Evolutionary conservation across 441 rosid genomes (phyloP).

Genomic region (Pelargonium exstipulatum): DNA sequence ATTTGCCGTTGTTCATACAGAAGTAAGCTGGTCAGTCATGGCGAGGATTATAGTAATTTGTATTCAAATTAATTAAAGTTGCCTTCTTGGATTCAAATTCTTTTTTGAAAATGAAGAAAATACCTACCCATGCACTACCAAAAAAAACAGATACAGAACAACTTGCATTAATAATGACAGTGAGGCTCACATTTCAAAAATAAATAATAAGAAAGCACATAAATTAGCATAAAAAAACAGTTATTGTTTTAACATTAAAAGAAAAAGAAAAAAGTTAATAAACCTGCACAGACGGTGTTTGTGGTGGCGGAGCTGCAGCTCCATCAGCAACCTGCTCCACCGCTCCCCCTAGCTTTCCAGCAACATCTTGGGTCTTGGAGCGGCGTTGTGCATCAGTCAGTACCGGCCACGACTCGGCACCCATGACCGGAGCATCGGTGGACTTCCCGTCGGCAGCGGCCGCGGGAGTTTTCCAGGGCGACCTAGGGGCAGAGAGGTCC

Average conservation of each 20-base stretch:
- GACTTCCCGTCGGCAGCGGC: slow-evolving; percentile 22
- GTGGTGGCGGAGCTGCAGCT: slow-evolving; percentile 23
- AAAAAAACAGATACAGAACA: not conserved
- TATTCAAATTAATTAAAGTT: not conserved
- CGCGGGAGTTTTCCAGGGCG: slow-evolving; percentile 71
- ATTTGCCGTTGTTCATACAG: not conserved
- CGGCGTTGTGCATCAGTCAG: slow-evolving; percentile 45
- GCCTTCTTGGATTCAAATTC: not conserved
- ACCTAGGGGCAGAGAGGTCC: slow-evolving; percentile 44
- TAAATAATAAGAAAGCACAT: not conserved
- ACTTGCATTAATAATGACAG: not conserved
- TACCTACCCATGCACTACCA: not conserved
- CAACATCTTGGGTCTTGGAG: slow-evolving; percentile 35
- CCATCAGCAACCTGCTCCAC: slow-evolving; percentile 18
- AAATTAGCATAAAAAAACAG: not conserved
- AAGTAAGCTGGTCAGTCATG: not conserved
- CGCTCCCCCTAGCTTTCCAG: slow-evolving; percentile 12
- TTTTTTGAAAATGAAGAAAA: not conserved
- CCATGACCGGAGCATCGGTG: slow-evolving; percentile 65
- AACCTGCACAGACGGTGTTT: slow-evolving; percentile 31
- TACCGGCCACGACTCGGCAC: slow-evolving; percentile 85
- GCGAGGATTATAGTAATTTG: not conserved
- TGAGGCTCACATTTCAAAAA: slow-evolving; percentile 5
- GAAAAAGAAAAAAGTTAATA: not conserved
- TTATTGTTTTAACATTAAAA: not conserved